These are phyloP conservation scores for Cyberlindnera petersonii DNA, from an alignment of 805 yeast species.

Conservation along the genomic window DNA sequence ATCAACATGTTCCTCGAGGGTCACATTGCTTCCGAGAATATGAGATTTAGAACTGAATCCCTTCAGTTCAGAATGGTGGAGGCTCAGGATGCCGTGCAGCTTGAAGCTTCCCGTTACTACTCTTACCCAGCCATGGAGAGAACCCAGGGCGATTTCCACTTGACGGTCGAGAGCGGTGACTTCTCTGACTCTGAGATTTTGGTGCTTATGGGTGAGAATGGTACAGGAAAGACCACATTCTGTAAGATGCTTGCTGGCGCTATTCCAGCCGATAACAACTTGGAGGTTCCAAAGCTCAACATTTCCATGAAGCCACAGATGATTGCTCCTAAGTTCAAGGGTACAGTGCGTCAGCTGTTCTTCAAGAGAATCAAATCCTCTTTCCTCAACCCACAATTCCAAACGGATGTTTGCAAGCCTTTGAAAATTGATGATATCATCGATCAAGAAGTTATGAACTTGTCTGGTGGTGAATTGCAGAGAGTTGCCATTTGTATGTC, in stretches of 20 bases:
- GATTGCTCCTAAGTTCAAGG: constrained; percentile 97
- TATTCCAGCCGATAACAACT: constrained; percentile 77
- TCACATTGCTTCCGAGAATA: constrained; percentile 92
- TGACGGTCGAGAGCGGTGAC: constrained; percentile 79
- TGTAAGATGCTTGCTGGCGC: constrained; percentile 95
- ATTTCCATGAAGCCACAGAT: constrained; percentile 99
- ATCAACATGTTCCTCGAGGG: constrained; percentile 98
- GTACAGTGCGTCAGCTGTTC: constrained; percentile 96
- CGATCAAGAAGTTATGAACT: constrained; percentile 95
- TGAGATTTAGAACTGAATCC: constrained; percentile 95
- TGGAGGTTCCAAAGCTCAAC: constrained; percentile 78
- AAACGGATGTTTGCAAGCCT: constrained; percentile 96
- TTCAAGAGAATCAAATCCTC: constrained; percentile 93
- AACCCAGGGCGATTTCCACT: constrained; percentile 94
- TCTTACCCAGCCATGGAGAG: constrained; percentile 78
- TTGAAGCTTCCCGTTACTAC: constrained; percentile 77
- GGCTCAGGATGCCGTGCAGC: constrained; percentile 70
- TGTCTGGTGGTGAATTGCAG: constrained; percentile 99
- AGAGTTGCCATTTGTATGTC: constrained; percentile 97
- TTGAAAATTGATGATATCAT: constrained; percentile 88
- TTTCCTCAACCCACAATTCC: constrained; percentile 95
- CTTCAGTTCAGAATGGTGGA: constrained; percentile 91
- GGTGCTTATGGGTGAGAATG: constrained; percentile 99
- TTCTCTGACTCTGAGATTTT: constrained; percentile 95
- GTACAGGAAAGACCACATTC: constrained; percentile 98